phyloP scores from a whole-genome alignment of 345 rosid species.

The Eucalyptus marginata region DNA sequence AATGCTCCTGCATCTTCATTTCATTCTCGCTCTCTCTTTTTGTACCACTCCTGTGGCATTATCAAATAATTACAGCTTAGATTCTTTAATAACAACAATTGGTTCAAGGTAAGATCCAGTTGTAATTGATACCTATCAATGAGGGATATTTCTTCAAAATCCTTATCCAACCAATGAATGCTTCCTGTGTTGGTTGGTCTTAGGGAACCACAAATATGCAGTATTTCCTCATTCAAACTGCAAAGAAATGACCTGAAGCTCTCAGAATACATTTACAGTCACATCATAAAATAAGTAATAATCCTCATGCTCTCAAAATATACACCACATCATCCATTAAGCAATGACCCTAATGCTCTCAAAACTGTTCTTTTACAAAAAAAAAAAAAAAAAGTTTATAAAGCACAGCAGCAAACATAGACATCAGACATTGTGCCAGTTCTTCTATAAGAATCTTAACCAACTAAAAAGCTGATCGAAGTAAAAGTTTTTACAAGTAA shows the following conservation, averaged over 20 bases:
- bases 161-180: constrained; percentile 43
- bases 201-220: constrained; percentile 64
- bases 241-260: constrained; percentile 2
- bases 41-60: constrained; percentile 8
- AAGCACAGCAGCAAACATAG: not conserved
- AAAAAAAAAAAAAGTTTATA: not conserved
- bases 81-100: not conserved
- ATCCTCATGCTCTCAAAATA: not conserved
- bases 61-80: not conserved
- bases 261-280: not conserved
- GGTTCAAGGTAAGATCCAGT: not conserved
- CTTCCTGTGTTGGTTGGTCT: constrained; percentile 47
- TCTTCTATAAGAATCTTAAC: not conserved
- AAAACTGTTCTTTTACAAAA: not conserved
- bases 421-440: not conserved
- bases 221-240: constrained; percentile 70
- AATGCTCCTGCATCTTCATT: not conserved
- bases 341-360: not conserved
- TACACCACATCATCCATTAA: not conserved
- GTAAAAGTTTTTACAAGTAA: not conserved
- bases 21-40: constrained; percentile 26
- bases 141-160: constrained; percentile 7
- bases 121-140: constrained; percentile 21
- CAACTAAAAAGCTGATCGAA: not conserved
- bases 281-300: not conserved